These are phyloP conservation scores for Sergeia podlipaevii DNA, from an alignment of 208 protist species.

Conservation along the genomic window DNA sequence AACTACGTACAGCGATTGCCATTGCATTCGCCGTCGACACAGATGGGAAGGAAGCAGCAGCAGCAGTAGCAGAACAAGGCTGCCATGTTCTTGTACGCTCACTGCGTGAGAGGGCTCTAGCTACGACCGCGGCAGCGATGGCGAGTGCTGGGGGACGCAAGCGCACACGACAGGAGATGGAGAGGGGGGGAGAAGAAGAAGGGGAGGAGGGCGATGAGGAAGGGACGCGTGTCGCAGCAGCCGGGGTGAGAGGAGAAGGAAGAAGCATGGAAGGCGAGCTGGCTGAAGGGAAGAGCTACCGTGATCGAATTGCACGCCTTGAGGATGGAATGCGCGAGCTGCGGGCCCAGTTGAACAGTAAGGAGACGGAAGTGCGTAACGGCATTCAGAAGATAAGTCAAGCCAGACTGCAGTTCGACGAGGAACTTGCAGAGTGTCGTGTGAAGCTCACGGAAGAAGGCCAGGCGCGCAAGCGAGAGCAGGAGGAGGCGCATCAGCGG, in stretches of 20 bases:
- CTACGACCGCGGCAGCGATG: neutral
- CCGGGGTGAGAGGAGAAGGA: neutral
- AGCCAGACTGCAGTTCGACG: constrained; percentile 26
- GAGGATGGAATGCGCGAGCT: constrained; percentile 39
- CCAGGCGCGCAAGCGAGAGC: constrained; percentile 27
- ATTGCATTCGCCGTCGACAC: constrained; percentile 2
- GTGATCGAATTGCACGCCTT: constrained; percentile 17
- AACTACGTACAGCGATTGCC: constrained; percentile 36
- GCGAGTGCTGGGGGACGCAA: constrained; percentile 2
- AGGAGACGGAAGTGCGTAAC: constrained; percentile 49
- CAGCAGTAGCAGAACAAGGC: neutral
- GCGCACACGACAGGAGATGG: constrained; percentile 2
- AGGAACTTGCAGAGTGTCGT: constrained; percentile 37
- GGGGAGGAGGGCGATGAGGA: neutral
- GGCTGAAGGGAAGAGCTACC: constrained; percentile 22
- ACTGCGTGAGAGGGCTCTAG: too few species aligned
- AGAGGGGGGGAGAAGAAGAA: neutral
- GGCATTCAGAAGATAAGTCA: constrained; percentile 43
- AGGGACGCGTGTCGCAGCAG: neutral
- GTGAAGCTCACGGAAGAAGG: constrained; percentile 52
- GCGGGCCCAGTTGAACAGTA: constrained; percentile 51
- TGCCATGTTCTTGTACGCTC: too few species aligned
- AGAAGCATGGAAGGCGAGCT: constrained; percentile 9
- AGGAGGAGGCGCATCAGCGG: constrained; percentile 21
- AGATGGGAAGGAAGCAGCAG: constrained; percentile 1